These are phyloP conservation scores for Skeletonema potamos DNA, from an alignment of 108 stramenopile species.

Conservation along the genomic window DNA sequence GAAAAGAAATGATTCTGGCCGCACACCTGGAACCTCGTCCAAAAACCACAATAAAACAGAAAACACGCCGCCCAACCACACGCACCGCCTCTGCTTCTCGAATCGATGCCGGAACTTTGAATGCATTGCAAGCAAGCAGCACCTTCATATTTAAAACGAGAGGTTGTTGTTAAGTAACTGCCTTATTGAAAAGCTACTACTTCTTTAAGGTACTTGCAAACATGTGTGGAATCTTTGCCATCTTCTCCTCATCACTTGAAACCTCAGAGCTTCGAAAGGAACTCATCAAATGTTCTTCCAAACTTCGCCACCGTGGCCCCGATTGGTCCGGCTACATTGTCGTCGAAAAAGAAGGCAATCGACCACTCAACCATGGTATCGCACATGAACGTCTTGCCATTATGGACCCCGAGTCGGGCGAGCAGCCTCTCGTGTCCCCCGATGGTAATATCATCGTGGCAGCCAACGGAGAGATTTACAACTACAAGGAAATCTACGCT, in stretches of 20 bases:
- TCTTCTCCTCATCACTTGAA: slow-evolving; percentile 89
- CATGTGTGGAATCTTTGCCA: slow-evolving; percentile 98
- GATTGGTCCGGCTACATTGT: slow-evolving; percentile 98
- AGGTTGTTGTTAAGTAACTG: too few relatives aligned
- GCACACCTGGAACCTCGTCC: too few relatives aligned
- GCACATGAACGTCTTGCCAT: slow-evolving; percentile 98
- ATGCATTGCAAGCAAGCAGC: too few relatives aligned
- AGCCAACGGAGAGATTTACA: slow-evolving; percentile 99
- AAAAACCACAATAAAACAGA: too few relatives aligned
- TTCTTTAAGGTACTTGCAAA: slow-evolving; percentile 1
- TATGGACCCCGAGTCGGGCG: slow-evolving; percentile 96
- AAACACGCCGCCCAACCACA: too few relatives aligned
- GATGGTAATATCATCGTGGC: slow-evolving; percentile 89
- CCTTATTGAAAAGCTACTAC: background rate
- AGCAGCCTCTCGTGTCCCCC: slow-evolving; percentile 88
- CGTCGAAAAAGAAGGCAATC: slow-evolving; percentile 49
- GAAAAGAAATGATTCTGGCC: too few relatives aligned
- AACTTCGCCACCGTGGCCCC: slow-evolving; percentile 94
- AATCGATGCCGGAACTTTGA: too few relatives aligned
- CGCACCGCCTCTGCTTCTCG: too few relatives aligned
- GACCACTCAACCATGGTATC: slow-evolving; percentile 81
- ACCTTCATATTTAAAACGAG: too few relatives aligned
- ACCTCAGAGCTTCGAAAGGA: slow-evolving; percentile 84
- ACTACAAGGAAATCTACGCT: slow-evolving; percentile 94
- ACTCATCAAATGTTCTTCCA: slow-evolving; percentile 88